Percentiles rank a stretch among this genome's conserved stretches.
Conservation (phyloP, 306 rosid genomes). For the Cucurbita pepo region DNA sequence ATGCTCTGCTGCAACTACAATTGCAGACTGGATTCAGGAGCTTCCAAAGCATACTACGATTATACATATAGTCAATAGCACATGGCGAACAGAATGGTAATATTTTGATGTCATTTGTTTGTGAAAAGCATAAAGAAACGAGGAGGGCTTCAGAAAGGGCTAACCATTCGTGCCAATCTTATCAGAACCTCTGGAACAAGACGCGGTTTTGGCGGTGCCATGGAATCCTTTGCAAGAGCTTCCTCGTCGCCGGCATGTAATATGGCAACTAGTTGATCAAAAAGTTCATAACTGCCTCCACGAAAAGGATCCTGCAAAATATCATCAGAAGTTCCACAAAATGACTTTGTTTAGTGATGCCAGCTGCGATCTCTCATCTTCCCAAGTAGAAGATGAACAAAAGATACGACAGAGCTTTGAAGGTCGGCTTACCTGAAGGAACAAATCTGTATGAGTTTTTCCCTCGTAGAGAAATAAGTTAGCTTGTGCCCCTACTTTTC, state of each 20-base stretch:
- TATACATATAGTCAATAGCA: not conserved
- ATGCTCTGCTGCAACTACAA: not conserved
- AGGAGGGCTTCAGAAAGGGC: constrained; percentile 46
- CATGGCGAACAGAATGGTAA: not conserved
- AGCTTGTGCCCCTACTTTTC: constrained; percentile 48
- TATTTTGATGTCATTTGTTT: not conserved
- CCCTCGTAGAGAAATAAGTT: constrained; percentile 59
- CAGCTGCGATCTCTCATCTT: not conserved
- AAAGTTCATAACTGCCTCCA: constrained; percentile 74
- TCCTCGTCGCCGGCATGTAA: constrained; percentile 60
- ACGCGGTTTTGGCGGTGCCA: constrained; percentile 59
- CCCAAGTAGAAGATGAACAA: not conserved
- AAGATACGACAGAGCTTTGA: not conserved
- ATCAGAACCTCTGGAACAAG: constrained; percentile 75
- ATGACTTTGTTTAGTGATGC: not conserved
- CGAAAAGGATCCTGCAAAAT: constrained; percentile 74
- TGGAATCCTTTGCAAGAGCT: constrained; percentile 48
- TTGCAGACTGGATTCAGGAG: not conserved
- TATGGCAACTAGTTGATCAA: constrained; percentile 45
- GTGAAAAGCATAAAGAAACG: not conserved
- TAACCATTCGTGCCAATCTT: constrained; percentile 41
- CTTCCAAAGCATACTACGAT: not conserved
- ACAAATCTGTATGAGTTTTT: constrained; percentile 91
- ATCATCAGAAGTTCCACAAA: not conserved
- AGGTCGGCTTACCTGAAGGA: constrained; percentile 56